Conservation (phyloP, 2,329 filamentous ascomycete species). For the Aspergillus persii region DNA sequence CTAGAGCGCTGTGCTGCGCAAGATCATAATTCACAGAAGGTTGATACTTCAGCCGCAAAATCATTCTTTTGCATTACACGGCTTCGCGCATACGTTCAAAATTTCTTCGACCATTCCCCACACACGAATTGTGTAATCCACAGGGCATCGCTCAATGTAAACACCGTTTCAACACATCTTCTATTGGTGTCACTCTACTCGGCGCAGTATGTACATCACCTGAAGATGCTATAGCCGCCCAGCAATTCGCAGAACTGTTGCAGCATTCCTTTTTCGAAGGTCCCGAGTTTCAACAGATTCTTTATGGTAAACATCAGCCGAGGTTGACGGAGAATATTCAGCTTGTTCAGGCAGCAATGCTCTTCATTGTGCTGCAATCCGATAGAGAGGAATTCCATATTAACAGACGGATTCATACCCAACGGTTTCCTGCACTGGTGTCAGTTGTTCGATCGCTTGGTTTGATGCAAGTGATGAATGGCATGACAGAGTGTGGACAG, state of each 20-base stretch:
- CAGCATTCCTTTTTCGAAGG: not conserved
- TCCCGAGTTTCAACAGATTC: not conserved
- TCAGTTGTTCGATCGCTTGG: not conserved
- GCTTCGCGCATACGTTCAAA: not conserved
- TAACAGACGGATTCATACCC: not conserved
- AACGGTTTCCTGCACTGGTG: not conserved
- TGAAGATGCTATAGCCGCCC: not conserved
- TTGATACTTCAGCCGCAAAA: not conserved
- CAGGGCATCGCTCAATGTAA: constrained; percentile 1
- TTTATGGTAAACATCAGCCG: not conserved
- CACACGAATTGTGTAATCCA: not conserved
- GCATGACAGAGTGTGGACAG: not conserved
- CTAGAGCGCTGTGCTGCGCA: not conserved
- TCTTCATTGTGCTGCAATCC: not conserved
- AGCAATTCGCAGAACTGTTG: not conserved
- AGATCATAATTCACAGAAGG: not conserved
- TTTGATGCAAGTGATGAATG: not conserved
- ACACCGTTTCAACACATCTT: not conserved
- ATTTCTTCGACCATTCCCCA: not conserved
- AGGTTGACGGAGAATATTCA: not conserved
- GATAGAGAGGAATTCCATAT: not conserved
- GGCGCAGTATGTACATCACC: not conserved
- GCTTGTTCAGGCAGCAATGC: not conserved
- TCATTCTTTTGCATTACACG: not conserved
- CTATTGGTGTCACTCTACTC: not conserved